A percentile compares a stretch with the other conserved stretches of the same genome.
phyloP scores from a whole-genome alignment of 2,329 filamentous ascomycete species.

The Colletotrichum melonis region DNA sequence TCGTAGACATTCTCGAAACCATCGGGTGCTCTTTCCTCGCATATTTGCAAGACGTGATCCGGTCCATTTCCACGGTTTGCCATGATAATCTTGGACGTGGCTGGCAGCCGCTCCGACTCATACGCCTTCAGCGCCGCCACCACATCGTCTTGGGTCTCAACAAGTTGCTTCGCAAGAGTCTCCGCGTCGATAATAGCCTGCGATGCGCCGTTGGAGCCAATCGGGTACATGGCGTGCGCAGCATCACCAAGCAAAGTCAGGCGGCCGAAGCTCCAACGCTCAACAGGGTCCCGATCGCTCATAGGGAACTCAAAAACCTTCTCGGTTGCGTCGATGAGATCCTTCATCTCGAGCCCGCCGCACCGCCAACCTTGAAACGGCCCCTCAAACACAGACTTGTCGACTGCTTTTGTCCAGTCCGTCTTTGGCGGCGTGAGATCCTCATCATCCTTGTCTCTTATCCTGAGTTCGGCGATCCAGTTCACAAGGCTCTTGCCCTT shows the following conservation, averaged over 20 bases:
- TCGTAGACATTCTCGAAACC: constrained; percentile 15
- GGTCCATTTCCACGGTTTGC: constrained; percentile 21
- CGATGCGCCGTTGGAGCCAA: constrained; percentile 37
- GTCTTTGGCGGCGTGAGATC: constrained; percentile 20
- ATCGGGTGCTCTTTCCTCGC: constrained; percentile 18
- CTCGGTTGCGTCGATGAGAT: constrained; percentile 15
- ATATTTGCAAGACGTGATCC: constrained; percentile 21
- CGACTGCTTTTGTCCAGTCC: constrained; percentile 20
- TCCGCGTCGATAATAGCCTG: constrained; percentile 26
- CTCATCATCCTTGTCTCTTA: constrained; percentile 10
- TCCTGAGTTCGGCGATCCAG: constrained; percentile 28
- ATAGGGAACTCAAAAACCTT: constrained; percentile 32
- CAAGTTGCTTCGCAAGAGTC: constrained; percentile 8
- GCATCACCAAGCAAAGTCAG: constrained; percentile 37
- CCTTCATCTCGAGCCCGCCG: constrained; percentile 14
- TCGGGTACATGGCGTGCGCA: constrained; percentile 37
- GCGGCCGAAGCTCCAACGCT: constrained; percentile 36
- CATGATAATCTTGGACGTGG: constrained; percentile 19
- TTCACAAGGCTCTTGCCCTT: constrained; percentile 22
- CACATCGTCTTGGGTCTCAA: neutral
- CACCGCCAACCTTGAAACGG: constrained; percentile 18
- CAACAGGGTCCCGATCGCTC: constrained; percentile 34
- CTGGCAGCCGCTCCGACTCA: constrained; percentile 13
- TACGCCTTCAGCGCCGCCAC: constrained; percentile 12
- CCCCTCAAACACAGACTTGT: constrained; percentile 15